Evolutionary conservation across 2,329 filamentous ascomycete genomes (phyloP), one percentile per base, ranked within the genome.

Genomic region (Penicillium psychrosexuale): DNA sequence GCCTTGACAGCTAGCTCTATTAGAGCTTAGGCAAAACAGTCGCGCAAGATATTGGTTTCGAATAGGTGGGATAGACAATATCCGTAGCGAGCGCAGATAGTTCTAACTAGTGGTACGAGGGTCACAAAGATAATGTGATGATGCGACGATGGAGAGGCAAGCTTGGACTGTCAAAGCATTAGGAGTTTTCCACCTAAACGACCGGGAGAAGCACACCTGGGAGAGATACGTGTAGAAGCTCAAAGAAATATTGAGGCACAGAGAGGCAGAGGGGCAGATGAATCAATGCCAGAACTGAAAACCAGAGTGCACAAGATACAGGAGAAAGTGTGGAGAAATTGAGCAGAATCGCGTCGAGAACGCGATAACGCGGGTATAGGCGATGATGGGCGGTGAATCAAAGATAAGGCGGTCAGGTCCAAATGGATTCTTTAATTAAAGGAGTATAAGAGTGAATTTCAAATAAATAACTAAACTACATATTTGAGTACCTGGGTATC

Each of bases 311-410:
- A 47, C 43, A 42, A 30, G 46, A 43, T 17, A 37, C 36, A 53
- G 27, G 15, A 38, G 42, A 46, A 30, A 46, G 33, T 34, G 45
- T 42, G 30, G 30, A 53, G 51, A 43, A 49, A 53, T 31, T 17
- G 37, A 44, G 46, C 46, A 50, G 51, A 50, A 50, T 54, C 46
- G 51, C 51, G 51, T 57, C 30, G 2, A 28, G 37, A 31, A 50
- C 53, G 53, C 53, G 53, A 52, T 36, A 46, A 47, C 44, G 33
- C 37, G 49, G 37, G 37, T 17, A 27, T 31, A n/a, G 42, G 19
- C 34, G 30, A 24, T n/a, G n/a, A 13, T 40, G 12, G 30, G 33
- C 38, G 43, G 22, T 34, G 39, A 47, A 49, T 27, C 37, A 6
- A 13, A 22, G 22, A 5, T 15, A 33, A 48, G 51, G 37, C 51